Conservation (phyloP, 2,329 filamentous ascomycete genomes). For the Oidium heveae region DNA sequence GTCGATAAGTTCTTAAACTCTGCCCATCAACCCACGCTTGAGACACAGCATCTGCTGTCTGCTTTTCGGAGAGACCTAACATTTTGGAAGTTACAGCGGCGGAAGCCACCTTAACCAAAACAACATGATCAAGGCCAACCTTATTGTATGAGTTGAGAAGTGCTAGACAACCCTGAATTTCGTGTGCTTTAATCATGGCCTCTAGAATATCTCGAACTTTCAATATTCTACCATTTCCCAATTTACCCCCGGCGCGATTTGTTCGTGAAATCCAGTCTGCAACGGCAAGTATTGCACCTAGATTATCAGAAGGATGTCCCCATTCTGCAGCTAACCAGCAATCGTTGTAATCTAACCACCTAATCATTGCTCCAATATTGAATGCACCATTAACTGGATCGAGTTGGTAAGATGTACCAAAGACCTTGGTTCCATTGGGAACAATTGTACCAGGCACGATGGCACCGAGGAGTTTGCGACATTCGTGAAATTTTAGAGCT, state of each 20-base stretch:
- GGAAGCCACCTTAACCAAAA: slow-evolving; percentile 91
- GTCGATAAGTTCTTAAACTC: slow-evolving; percentile 84
- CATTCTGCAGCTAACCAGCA: slow-evolving; percentile 98
- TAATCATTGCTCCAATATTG: slow-evolving; percentile 97
- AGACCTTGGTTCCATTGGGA: slow-evolving; percentile 75
- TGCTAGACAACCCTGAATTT: slow-evolving; percentile 92
- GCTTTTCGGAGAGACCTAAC: slow-evolving; percentile 67
- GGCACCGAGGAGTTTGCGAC: slow-evolving; percentile 80
- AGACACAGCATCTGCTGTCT: slow-evolving; percentile 85
- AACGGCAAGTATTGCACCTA: slow-evolving; percentile 87
- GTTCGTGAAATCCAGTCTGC: slow-evolving; percentile 95
- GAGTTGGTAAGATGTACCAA: slow-evolving; percentile 78
- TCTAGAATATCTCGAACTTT: slow-evolving; percentile 80
- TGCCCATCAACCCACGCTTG: slow-evolving; percentile 97
- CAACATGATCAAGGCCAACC: slow-evolving; percentile 91
- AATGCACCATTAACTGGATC: slow-evolving; percentile 91
- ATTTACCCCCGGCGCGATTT: slow-evolving; percentile 48
- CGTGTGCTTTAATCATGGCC: slow-evolving; percentile 97
- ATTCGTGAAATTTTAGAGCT: slow-evolving; percentile 85
- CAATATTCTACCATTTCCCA: slow-evolving; percentile 69
- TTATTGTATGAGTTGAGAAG: slow-evolving; percentile 98
- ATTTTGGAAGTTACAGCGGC: slow-evolving; percentile 87
- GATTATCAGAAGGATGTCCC: slow-evolving; percentile 95
- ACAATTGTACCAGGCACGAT: slow-evolving; percentile 75
- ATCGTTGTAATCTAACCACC: slow-evolving; percentile 99